Conservation (phyloP, 2,329 filamentous ascomycete genomes). For the Clarireedia sp. region DNA sequence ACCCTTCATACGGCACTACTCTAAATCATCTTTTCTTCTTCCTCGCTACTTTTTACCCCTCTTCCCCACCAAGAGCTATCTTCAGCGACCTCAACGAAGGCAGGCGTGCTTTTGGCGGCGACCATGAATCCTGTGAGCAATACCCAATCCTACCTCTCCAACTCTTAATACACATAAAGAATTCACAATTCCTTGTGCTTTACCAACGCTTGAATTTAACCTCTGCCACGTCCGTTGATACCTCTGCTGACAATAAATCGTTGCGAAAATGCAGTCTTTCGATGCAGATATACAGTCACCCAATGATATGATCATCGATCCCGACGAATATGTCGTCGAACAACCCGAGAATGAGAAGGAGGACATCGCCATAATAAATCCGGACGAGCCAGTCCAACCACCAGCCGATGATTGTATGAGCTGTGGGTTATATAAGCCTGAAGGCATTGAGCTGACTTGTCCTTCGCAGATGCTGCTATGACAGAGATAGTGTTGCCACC, state of each 20-base stretch:
- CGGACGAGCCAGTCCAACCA: slow-evolving; percentile 25
- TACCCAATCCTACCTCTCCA: not conserved
- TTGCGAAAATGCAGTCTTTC: slow-evolving; percentile 17
- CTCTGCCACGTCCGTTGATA: not conserved
- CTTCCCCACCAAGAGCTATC: not conserved
- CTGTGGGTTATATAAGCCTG: not conserved
- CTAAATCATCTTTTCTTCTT: not conserved
- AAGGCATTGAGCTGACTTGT: slow-evolving; percentile 16
- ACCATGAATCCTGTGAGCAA: slow-evolving; percentile 15
- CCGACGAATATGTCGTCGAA: slow-evolving; percentile 26
- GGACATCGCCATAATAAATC: slow-evolving; percentile 34
- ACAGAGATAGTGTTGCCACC: slow-evolving; percentile 69
- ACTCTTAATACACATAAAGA: not conserved
- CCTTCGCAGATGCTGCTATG: slow-evolving; percentile 66
- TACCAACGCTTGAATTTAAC: not conserved
- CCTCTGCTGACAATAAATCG: not conserved
- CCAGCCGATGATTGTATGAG: slow-evolving; percentile 33
- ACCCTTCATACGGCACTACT: not conserved
- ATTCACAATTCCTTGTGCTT: not conserved
- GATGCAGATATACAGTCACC: slow-evolving; percentile 25
- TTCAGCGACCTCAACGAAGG: not conserved
- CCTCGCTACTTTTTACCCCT: not conserved
- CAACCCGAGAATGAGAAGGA: slow-evolving; percentile 30
- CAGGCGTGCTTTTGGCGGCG: not conserved
- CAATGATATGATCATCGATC: slow-evolving; percentile 29